These are phyloP conservation scores for Wolfiporia cocos DNA, from an alignment of 1,284 basidiomycete species.

Conservation along the genomic window DNA sequence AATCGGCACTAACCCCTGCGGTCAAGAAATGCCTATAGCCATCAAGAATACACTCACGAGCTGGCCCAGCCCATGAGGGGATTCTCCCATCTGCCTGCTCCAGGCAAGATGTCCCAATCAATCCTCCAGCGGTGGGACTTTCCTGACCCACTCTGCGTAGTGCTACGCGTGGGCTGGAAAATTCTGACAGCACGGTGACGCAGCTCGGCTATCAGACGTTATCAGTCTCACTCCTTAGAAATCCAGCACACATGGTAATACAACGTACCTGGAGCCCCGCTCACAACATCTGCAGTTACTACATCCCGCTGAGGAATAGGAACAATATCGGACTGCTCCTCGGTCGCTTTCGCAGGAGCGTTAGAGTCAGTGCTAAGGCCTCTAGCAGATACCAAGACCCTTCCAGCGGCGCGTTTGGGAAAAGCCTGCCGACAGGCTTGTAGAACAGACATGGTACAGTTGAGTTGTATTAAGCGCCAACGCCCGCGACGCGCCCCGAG, in stretches of 20 bases:
- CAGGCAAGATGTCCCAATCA: constrained; percentile 90
- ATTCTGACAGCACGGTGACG: constrained; percentile 87
- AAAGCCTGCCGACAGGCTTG: constrained; percentile 29
- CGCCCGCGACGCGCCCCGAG: constrained; percentile 4
- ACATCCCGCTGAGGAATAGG: constrained; percentile 42
- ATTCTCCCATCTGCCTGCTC: constrained; percentile 95
- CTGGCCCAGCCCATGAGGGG: constrained; percentile 98
- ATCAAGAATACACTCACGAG: constrained; percentile 50
- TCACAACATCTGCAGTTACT: constrained; percentile 68
- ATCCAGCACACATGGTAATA: not conserved
- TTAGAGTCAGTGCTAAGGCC: constrained; percentile 18
- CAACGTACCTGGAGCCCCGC: constrained; percentile 69
- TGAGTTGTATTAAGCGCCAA: constrained; percentile 5
- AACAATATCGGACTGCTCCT: constrained; percentile 30
- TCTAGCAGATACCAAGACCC: constrained; percentile 16
- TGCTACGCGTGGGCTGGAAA: constrained; percentile 90
- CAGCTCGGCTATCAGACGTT: constrained; percentile 58
- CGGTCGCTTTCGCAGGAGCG: constrained; percentile 15
- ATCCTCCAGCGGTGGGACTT: constrained; percentile 91
- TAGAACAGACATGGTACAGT: constrained; percentile 35
- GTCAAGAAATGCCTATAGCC: not conserved
- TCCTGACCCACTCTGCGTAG: constrained; percentile 89
- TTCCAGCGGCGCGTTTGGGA: constrained; percentile 19
- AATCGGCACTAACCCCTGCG: constrained; percentile 72
- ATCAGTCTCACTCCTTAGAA: not conserved